phyloP scores from a whole-genome alignment of 371 early-diverging fungal genomes.

The Mucor plumbeus region DNA sequence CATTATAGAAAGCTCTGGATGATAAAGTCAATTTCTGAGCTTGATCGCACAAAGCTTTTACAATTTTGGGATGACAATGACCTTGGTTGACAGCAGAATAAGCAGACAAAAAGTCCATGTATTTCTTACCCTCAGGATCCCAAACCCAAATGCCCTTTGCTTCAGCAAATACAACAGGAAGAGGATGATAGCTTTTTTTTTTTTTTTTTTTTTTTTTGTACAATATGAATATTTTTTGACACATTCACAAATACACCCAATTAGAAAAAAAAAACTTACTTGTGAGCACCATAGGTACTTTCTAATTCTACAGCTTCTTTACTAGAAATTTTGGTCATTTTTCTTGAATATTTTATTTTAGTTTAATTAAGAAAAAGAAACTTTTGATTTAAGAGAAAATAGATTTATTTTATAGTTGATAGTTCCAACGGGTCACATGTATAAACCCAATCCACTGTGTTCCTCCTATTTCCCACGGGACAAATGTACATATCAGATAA shows the following conservation, averaged over 20 bases:
- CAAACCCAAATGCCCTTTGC: constrained; percentile 92
- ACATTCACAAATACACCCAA: not conserved
- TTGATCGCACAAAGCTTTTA: constrained; percentile 90
- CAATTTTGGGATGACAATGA: constrained; percentile 96
- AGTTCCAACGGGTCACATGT: not conserved
- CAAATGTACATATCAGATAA: not conserved
- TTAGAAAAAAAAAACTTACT: constrained; percentile 53
- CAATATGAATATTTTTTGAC: constrained; percentile 85
- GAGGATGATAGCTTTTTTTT: constrained; percentile 88
- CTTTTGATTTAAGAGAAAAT: not conserved
- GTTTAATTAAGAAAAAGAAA: constrained; percentile 10
- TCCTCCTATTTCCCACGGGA: constrained; percentile 7
- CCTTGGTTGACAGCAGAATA: constrained; percentile 98
- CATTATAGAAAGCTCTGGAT: constrained; percentile 97
- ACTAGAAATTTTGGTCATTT: constrained; percentile 39
- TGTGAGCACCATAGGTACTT: constrained; percentile 84
- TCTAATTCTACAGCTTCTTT: constrained; percentile 72
- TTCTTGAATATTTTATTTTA: not conserved
- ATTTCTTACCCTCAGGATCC: constrained; percentile 95
- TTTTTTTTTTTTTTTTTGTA: constrained; percentile 23
- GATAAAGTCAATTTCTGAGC: constrained; percentile 82
- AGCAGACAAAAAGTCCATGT: constrained; percentile 96
- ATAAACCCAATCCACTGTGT: constrained; percentile 2
- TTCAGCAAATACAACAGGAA: constrained; percentile 92
- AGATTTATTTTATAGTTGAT: not conserved